These are phyloP conservation scores for Ogataea trehalophila DNA, from an alignment of 805 yeast species.

Conservation along the genomic window DNA sequence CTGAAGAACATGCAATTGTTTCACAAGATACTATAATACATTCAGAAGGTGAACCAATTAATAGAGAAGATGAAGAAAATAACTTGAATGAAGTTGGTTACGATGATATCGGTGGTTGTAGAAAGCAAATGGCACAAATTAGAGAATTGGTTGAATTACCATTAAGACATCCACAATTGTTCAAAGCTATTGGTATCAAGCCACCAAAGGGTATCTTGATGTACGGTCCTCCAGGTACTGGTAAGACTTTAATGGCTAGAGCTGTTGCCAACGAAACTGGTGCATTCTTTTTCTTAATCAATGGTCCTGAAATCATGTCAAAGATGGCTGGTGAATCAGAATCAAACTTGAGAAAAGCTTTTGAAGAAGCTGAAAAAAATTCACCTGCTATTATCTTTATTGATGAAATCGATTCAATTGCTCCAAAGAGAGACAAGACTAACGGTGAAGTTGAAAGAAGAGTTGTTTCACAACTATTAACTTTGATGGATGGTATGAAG, in stretches of 20 bases:
- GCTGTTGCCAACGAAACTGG: slow-evolving; percentile 99
- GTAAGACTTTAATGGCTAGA: slow-evolving; percentile 98
- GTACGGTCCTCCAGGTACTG: slow-evolving; percentile 99
- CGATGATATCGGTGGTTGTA: slow-evolving; percentile 98
- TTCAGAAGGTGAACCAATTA: slow-evolving; percentile 98
- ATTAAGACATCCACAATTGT: slow-evolving; percentile 95
- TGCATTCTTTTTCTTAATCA: slow-evolving; percentile 95
- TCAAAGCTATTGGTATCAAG: slow-evolving; percentile 96
- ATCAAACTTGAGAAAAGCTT: slow-evolving; percentile 93
- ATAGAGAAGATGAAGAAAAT: slow-evolving; percentile 96
- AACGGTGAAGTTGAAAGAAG: slow-evolving; percentile 99
- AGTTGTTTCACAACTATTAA: slow-evolving; percentile 95
- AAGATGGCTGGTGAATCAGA: slow-evolving; percentile 99
- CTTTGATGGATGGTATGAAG: slow-evolving; percentile 99
- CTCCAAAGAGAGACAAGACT: slow-evolving; percentile 99
- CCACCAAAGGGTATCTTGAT: slow-evolving; percentile 97
- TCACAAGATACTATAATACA: slow-evolving; percentile 98
- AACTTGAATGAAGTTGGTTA: slow-evolving; percentile 96
- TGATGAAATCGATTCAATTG: slow-evolving; percentile 98
- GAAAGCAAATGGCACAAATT: slow-evolving; percentile 99
- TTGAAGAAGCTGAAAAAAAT: slow-evolving; percentile 98
- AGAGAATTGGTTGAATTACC: slow-evolving; percentile 98
- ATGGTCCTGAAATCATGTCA: slow-evolving; percentile 99
- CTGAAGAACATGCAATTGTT: slow-evolving; percentile 94
- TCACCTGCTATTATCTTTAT: slow-evolving; percentile 97